Conservation (phyloP, 345 rosid species). For the Aquilaria yunnanensis region DNA sequence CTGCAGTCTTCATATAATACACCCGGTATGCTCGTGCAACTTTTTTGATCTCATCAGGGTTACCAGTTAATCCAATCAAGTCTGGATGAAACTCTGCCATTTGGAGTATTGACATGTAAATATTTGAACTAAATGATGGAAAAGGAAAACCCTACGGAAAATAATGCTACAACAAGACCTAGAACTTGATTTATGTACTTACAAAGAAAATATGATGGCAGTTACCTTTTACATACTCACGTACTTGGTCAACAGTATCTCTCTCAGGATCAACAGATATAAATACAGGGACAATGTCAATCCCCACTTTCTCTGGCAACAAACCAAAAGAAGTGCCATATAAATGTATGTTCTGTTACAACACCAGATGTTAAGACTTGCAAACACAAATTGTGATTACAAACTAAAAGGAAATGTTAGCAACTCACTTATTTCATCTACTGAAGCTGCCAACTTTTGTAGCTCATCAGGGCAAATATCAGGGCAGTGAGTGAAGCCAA, state of each 20-base stretch:
- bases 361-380: background rate
- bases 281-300: constrained; percentile 74
- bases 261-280: constrained; percentile 97
- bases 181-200: background rate
- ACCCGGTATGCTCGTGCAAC: constrained; percentile 93
- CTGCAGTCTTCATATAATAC: constrained; percentile 93
- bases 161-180: background rate
- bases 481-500: constrained; percentile 98
- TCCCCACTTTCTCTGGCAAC: constrained; percentile 53
- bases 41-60: constrained; percentile 60
- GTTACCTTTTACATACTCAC: constrained; percentile 86
- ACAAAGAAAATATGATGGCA: constrained; percentile 1
- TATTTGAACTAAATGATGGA: background rate
- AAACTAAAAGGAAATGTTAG: background rate
- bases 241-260: constrained; percentile 90
- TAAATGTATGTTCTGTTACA: background rate
- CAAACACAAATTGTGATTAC: background rate
- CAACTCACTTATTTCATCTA: constrained; percentile 88
- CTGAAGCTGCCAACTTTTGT: constrained; percentile 66
- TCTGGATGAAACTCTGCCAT: constrained; percentile 81
- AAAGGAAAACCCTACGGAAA: background rate
- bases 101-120: constrained; percentile 2
- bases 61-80: constrained; percentile 82
- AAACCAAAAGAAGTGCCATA: constrained; percentile 12
- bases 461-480: constrained; percentile 98